phyloP scores from a whole-genome alignment of 192 early-diverging fungal genomes.

The Umbelopsis ramanniana region DNA sequence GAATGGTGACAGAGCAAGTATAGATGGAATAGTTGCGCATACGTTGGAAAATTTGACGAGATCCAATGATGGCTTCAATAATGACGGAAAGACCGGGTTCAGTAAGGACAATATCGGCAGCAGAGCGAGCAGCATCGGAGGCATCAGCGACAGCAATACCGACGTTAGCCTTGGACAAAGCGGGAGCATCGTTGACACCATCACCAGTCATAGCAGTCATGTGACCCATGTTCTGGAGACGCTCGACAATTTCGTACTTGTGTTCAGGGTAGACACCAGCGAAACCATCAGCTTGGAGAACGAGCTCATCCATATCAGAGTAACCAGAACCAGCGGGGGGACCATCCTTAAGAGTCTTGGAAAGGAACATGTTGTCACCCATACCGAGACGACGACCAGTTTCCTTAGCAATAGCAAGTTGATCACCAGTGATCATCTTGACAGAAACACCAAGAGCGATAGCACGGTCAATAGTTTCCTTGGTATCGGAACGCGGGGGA shows the following conservation, averaged over 20 bases:
- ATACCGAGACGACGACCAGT: constrained; percentile 69
- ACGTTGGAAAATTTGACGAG: constrained; percentile 95
- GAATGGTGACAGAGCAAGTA: constrained; percentile 88
- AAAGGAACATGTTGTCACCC: constrained; percentile 76
- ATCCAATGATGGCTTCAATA: constrained; percentile 90
- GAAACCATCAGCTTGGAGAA: constrained; percentile 68
- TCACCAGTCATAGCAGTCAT: constrained; percentile 78
- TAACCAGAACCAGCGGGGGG: constrained; percentile 64
- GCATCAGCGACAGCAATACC: constrained; percentile 78
- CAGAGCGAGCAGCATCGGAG: constrained; percentile 78
- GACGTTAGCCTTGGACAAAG: constrained; percentile 72
- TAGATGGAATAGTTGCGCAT: constrained; percentile 93
- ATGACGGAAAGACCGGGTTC: constrained; percentile 84
- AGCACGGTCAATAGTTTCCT: constrained; percentile 79
- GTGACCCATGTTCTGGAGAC: constrained; percentile 68
- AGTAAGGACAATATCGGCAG: constrained; percentile 79
- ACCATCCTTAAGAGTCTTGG: constrained; percentile 64
- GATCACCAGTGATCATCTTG: constrained; percentile 97
- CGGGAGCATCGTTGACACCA: constrained; percentile 77
- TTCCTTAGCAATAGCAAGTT: constrained; percentile 88
- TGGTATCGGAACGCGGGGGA: constrained; percentile 78
- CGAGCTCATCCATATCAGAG: constrained; percentile 60
- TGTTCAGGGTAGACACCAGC: constrained; percentile 71
- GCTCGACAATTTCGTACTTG: constrained; percentile 75
- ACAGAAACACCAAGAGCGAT: constrained; percentile 78